phyloP scores from a whole-genome alignment of 75 land plant species.

The Larix kaempferi region DNA sequence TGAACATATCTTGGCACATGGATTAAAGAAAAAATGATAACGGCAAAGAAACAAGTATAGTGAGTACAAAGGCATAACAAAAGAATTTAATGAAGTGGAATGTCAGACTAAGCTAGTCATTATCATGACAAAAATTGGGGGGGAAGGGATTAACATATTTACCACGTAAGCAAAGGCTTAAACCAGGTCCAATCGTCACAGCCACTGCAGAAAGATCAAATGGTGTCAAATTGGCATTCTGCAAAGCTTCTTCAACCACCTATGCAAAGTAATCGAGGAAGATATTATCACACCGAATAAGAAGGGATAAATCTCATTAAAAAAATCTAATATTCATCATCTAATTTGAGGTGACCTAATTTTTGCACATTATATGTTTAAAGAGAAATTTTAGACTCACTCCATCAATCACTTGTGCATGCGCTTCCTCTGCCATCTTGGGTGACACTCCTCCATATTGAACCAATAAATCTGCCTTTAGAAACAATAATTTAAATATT shows the following conservation, averaged over 20 bases:
- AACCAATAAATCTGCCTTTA: constrained; percentile 88
- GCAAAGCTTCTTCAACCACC: constrained; percentile 87
- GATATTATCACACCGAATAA: neutral
- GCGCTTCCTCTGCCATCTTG: constrained; percentile 92
- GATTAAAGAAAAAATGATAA: neutral
- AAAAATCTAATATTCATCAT: neutral
- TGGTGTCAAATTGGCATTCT: constrained; percentile 60
- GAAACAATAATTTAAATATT: neutral
- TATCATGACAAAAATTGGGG: neutral
- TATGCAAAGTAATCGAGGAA: constrained; percentile 18
- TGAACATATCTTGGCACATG: neutral
- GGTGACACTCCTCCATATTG: constrained; percentile 95
- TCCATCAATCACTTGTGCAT: constrained; percentile 74
- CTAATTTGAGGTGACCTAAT: neutral
- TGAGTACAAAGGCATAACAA: neutral
- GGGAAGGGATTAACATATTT: no score
- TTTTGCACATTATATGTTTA: neutral
- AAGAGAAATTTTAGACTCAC: constrained; percentile 26
- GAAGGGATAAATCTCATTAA: neutral
- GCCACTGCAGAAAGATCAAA: constrained; percentile 89
- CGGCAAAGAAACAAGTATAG: no score
- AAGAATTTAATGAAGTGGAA: neutral
- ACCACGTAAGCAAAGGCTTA: constrained; percentile 92
- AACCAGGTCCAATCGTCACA: constrained; percentile 98
- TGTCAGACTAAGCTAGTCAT: neutral